Evolutionary conservation across 148 eudicot genomes (phyloP), one percentile per base, ranked within the genome.

Genomic region (Nepenthes mirabilis): DNA sequence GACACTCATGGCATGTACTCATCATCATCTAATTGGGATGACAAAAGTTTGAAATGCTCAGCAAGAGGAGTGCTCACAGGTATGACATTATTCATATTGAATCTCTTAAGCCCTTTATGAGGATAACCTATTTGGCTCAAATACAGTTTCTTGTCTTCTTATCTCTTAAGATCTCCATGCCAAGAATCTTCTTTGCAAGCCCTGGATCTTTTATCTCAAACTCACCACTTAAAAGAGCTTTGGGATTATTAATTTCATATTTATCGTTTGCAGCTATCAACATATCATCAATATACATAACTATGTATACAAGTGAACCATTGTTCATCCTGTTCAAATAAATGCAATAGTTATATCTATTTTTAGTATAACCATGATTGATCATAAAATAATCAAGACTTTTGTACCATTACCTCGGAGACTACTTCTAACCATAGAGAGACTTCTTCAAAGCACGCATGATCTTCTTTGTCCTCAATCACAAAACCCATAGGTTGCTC

Each of bases 361-460:
- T 62, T 43, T 10, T 35, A 1, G 47, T 2, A 33, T 33, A 40
- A 5, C 60, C 52, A 2, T 54, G 52, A 11, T 12, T 13, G 5
- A 45, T 37, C 67, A 65, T 35, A 35, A 65, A 49, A 7, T 62
- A 11, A 14, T 57, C 48, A 57, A 65, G 36, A 7, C 55, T 3
- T 33, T 50, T 57, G 9, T 65, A 65, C 56, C 69, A 65, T 33
- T 57, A 62, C 10, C 62, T 47, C 5, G 36, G 62, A 36, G 69
- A 57, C 7, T 65, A 56, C 32, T 58, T 65, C 2, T 48, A 33
- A 4, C 69, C 69, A 57, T 49, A 65, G 9, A 57, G 14, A 3
- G 62, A 66, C 13, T n/a, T 11, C 52, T 49, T 49, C 52, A 49
- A 6, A n/a, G 13, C 52, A 49, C 52, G 58, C 57, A 49, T 50